Percentiles rank a stretch among this genome's conserved stretches.
These are phyloP conservation scores for Paradendryphiella salina DNA, from an alignment of 2,329 filamentous ascomycete species.

Conservation along the genomic window DNA sequence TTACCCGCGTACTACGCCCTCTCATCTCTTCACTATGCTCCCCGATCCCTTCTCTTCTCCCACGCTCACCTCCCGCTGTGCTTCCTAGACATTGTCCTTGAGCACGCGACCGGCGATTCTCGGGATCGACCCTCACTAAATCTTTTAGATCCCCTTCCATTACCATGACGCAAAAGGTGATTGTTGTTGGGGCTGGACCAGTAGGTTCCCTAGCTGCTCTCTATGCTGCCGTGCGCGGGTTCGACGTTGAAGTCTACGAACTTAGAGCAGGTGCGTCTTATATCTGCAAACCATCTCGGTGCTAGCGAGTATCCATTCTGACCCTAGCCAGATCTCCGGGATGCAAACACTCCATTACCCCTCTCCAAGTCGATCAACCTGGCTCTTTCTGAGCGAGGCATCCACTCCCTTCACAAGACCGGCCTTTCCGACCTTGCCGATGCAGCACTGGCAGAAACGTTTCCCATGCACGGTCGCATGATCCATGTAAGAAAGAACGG, in stretches of 20 bases:
- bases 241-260: conserved; percentile 93
- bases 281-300: conserved; percentile 1
- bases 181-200: conserved; percentile 89
- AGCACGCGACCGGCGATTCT: neutral
- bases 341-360: conserved; percentile 83
- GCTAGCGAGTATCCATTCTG: neutral
- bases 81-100: neutral
- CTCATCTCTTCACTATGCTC: neutral
- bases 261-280: conserved; percentile 74
- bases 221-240: conserved; percentile 85
- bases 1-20: neutral
- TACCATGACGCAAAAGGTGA: conserved; percentile 63
- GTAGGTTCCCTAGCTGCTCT: conserved; percentile 90
- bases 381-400: conserved; percentile 88
- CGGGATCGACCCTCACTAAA: neutral
- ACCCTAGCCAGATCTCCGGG: conserved; percentile 72
- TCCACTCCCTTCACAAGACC: conserved; percentile 79
- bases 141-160: neutral
- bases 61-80: neutral
- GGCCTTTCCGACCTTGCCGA: conserved; percentile 70
- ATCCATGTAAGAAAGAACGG: conserved; percentile 76
- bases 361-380: conserved; percentile 99
- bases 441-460: conserved; percentile 73
- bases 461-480: conserved; percentile 96
- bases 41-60: neutral